Base-by-base conservation (phyloP, 2,329 filamentous ascomycete genomes). In the Xenoacremonium recifei region DNA sequence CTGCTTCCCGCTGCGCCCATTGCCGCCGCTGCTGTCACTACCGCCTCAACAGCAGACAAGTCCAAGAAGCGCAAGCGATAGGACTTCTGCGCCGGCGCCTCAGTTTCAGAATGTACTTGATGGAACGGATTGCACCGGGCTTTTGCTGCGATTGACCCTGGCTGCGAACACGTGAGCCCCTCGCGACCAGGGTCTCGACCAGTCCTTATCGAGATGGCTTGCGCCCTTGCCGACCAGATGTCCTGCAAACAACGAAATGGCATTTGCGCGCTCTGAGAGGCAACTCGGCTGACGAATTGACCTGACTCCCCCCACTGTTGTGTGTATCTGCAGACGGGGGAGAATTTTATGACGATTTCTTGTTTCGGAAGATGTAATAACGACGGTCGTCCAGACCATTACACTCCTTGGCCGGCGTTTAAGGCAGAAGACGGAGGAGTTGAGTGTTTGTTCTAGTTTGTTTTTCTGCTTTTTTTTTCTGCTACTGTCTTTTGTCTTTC, bases 11-110 rank as follows among this genome's bases (percentile, higher is more conserved):
- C 71, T 7, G 67, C 72, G 3, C 69, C 73, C 15, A 69, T 75
- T 27, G 62, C 69, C 16, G 60, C 65, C 13, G 54, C 64, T 18
- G 52, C 55, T 27, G 53, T 59, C 50, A n/a, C n/a, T n/a, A n/a
- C n/a, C n/a, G 29, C n/a, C 7, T 10, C 29, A 31, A 45, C 60
- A n/a, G 45, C 54, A 12, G 78, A 81, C 55, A 82, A 82, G 62
- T 73, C 68, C 54, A 82, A 81, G 69, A 82, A 82, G 68, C 75
- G 79, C 46, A 82, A 82, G 69, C 70, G 79, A 67, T 82, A 71
- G 40, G 25, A 18, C 15, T 35, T 15, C 16, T 21, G 16, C 23
- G n/a, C 27, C 19, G 21, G n/a, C n/a, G n/a, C n/a, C n/a, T n/a
- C n/a, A n/a, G n/a, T n/a, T n/a, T n/a, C n/a, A n/a, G n/a, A n/a